Evolutionary conservation across 768 basidiomycete genomes (phyloP).

Genomic region (Pulveroboletus ravenelii): DNA sequence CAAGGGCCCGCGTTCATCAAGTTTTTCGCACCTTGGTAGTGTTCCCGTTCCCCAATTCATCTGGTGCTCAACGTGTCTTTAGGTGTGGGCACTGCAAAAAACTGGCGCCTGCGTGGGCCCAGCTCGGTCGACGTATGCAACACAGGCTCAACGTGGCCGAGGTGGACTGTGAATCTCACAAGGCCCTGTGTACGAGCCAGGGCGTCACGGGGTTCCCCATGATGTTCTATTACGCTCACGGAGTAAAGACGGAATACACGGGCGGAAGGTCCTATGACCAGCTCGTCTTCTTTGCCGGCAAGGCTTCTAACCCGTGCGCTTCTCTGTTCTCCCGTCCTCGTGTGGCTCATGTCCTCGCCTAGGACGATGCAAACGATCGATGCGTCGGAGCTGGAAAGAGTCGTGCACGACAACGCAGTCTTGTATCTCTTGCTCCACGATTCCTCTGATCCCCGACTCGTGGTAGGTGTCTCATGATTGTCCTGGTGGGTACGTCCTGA

Average conservation of each 20-base stretch:
- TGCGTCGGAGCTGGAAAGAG: slow-evolving; percentile 2
- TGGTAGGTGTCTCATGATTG: slow-evolving; percentile 25
- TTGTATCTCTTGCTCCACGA: slow-evolving; percentile 51
- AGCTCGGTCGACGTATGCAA: slow-evolving; percentile 68
- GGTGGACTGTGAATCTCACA: slow-evolving; percentile 82
- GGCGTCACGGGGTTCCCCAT: slow-evolving; percentile 81
- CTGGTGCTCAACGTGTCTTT: background rate
- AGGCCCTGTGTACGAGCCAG: slow-evolving; percentile 58
- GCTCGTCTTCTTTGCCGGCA: slow-evolving; percentile 69
- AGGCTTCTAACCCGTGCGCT: slow-evolving; percentile 66
- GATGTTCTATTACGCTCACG: slow-evolving; percentile 59
- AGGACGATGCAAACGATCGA: slow-evolving; percentile 23
- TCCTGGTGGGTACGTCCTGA: too few relatives aligned
- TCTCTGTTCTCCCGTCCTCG: slow-evolving; percentile 5
- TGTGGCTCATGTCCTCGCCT: background rate
- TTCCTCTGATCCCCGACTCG: slow-evolving; percentile 24
- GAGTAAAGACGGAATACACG: slow-evolving; percentile 68
- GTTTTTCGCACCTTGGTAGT: slow-evolving; percentile 88
- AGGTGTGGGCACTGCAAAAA: slow-evolving; percentile 97
- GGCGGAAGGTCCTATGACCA: slow-evolving; percentile 69
- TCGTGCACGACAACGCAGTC: slow-evolving; percentile 13
- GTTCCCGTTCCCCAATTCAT: background rate
- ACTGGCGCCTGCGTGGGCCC: slow-evolving; percentile 75
- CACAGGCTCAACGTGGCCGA: slow-evolving; percentile 73
- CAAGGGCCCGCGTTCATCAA: slow-evolving; percentile 60